Evolutionary conservation across 2,329 filamentous ascomycete species (phyloP), one percentile per base, ranked within the genome.

Genomic region (Macroventuria anomochaeta): DNA sequence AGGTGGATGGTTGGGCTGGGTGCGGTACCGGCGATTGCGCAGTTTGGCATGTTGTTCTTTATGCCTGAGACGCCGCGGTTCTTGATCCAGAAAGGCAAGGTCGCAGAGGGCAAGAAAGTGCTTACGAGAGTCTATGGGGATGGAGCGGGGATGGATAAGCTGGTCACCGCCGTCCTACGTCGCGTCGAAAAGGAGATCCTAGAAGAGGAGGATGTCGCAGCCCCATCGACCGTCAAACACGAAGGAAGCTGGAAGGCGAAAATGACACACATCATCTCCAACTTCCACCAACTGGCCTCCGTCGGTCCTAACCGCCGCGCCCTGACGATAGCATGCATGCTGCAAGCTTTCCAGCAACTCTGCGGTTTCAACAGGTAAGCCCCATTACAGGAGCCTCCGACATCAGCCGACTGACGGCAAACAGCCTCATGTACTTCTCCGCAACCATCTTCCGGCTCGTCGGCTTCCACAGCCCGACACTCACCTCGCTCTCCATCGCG

Each of bases 1-100:
- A 81, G 91, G 42, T 96, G 90, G 87, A 93, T 96, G 84, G 92
- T 97, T 0, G 93, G 93, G 0, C 75, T 97, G 0, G 93, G 93
- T 0, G 89, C 89, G 7, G 57, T 88, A 21, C 93, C 93, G 0
- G 93, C 92, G 0, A 72, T 84, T 0, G 49, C 92, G 3, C 93
- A 97, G 71, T 83, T 85, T 5, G 70, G 80, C 0, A 77, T 96
- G 48, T 77, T 97, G 54, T 64, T 85, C 2, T 79, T 85, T 44
- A 88, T 96, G 83, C 92, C 92, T 0, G 93, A 97, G 75, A 96
- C 90, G 11, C 93, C 93, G 28, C 82, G 93, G 20, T 97, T 91
- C 88, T 81, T 97, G 18, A 87, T 96, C 17, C 88, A 87, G 70
- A 85, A 82, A 3, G 88, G 87, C 1, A 79, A 81, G 40, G 80